These are phyloP conservation scores for Mucor sp. DNA, from an alignment of 371 early-diverging fungal species.

Conservation along the genomic window DNA sequence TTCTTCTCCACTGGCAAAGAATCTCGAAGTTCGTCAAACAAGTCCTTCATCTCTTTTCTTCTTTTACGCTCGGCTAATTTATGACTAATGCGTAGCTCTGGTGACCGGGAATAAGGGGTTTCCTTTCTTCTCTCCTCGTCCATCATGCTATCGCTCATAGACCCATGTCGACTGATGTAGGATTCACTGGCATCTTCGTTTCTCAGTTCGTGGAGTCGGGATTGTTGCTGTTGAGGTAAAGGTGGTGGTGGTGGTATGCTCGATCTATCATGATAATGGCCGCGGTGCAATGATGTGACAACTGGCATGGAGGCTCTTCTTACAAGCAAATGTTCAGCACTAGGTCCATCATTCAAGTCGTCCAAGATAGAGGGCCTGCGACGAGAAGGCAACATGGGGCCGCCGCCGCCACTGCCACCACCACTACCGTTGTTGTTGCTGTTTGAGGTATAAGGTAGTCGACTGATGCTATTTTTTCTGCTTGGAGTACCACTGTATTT, in stretches of 20 bases:
- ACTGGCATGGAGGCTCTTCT: constrained; percentile 58
- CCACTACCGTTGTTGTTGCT: constrained; percentile 10
- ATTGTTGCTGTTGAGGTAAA: background rate
- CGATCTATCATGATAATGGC: background rate
- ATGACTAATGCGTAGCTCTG: constrained; percentile 73
- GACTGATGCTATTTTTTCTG: constrained; percentile 28
- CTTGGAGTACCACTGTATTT: background rate
- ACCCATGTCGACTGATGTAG: background rate
- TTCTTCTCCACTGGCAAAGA: constrained; percentile 74
- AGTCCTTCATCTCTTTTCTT: constrained; percentile 84
- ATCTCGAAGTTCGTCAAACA: constrained; percentile 84
- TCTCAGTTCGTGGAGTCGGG: background rate
- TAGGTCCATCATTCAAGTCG: constrained; percentile 16
- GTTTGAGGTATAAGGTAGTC: constrained; percentile 7
- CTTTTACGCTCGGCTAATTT: constrained; percentile 86
- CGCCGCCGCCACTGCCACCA: constrained; percentile 17
- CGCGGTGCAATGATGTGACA: constrained; percentile 26
- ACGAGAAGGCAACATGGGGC: constrained; percentile 31
- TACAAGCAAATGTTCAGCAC: constrained; percentile 14
- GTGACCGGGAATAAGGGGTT: constrained; percentile 70
- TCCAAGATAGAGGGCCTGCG: constrained; percentile 37
- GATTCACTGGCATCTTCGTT: background rate
- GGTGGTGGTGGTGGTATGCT: background rate
- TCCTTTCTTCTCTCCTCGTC: constrained; percentile 28
- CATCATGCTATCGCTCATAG: background rate